Evolutionary conservation across 1,284 basidiomycete species (phyloP).

Genomic region (Fomes fomentarius): DNA sequence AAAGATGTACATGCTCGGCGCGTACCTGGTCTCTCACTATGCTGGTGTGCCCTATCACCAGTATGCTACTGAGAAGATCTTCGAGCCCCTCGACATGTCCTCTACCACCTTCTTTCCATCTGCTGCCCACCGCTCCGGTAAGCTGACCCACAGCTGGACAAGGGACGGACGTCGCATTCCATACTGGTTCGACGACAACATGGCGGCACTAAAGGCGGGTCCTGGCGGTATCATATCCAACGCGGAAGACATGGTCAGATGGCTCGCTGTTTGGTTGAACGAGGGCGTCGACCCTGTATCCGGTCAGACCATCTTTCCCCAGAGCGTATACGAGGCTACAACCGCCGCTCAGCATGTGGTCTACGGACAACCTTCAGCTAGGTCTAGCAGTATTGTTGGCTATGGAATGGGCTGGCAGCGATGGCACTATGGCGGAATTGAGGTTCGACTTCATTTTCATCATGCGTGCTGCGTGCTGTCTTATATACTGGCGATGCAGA

Average conservation of each 20-base stretch:
- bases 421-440: slow-evolving; percentile 27
- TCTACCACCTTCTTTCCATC: slow-evolving; percentile 38
- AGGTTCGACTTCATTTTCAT: slow-evolving; percentile 18
- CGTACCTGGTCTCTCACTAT: slow-evolving; percentile 41
- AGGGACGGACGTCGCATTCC: slow-evolving; percentile 32
- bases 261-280: slow-evolving; percentile 34
- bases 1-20: slow-evolving; percentile 16
- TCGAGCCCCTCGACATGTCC: slow-evolving; percentile 36
- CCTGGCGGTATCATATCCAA: slow-evolving; percentile 38
- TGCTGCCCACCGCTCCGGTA: slow-evolving; percentile 35
- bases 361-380: neutral
- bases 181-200: slow-evolving; percentile 30
- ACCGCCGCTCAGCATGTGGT: slow-evolving; percentile 31
- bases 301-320: slow-evolving; percentile 30
- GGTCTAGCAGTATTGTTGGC: slow-evolving; percentile 23
- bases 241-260: slow-evolving; percentile 36
- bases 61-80: slow-evolving; percentile 33
- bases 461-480: neutral
- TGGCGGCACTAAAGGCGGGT: slow-evolving; percentile 31
- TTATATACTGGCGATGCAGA: slow-evolving; percentile 3
- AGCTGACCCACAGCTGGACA: slow-evolving; percentile 36
- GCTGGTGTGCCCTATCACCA: slow-evolving; percentile 35
- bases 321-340: slow-evolving; percentile 27
- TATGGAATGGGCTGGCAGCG: slow-evolving; percentile 36
- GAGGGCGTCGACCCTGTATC: slow-evolving; percentile 30